These are phyloP conservation scores for Trichoderma oligosporum DNA, from an alignment of 2,329 filamentous ascomycete species.

Conservation along the genomic window DNA sequence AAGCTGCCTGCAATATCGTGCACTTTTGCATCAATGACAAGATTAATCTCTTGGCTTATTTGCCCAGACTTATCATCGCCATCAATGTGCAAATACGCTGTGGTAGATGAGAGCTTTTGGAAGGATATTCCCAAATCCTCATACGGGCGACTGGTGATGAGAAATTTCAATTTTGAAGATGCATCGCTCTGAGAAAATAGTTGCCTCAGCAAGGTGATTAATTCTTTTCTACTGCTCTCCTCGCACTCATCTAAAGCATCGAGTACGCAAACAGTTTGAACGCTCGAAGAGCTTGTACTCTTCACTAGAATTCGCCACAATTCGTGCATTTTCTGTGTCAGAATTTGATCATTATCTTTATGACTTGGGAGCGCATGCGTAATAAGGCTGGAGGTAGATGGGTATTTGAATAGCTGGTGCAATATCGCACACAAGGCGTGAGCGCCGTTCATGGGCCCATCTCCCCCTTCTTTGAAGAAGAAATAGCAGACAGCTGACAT, in stretches of 20 bases:
- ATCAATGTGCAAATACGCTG: slow-evolving; percentile 26
- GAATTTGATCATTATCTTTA: background rate
- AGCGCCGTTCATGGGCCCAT: slow-evolving; percentile 21
- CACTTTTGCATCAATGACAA: slow-evolving; percentile 29
- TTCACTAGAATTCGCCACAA: slow-evolving; percentile 18
- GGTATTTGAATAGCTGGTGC: slow-evolving; percentile 27
- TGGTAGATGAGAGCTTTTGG: slow-evolving; percentile 1
- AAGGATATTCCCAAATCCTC: slow-evolving; percentile 25
- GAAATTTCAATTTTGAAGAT: slow-evolving; percentile 28
- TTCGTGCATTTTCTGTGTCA: slow-evolving; percentile 6
- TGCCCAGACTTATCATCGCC: slow-evolving; percentile 28
- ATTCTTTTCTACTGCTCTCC: slow-evolving; percentile 1
- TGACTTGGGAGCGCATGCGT: background rate
- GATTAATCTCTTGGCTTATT: slow-evolving; percentile 32
- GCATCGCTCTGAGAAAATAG: background rate
- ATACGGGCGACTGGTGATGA: slow-evolving; percentile 35
- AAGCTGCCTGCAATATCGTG: slow-evolving; percentile 22
- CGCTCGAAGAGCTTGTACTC: slow-evolving; percentile 4
- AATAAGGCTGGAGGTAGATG: slow-evolving; percentile 17
- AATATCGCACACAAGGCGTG: slow-evolving; percentile 28
- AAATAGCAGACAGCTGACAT: slow-evolving; percentile 31
- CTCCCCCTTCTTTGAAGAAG: slow-evolving; percentile 34
- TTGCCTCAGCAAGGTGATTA: slow-evolving; percentile 21
- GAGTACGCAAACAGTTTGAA: slow-evolving; percentile 29
- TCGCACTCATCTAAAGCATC: slow-evolving; percentile 35